phyloP scores from a whole-genome alignment of 2,329 filamentous ascomycete species.

The Pseudofabraea citricarpa region DNA sequence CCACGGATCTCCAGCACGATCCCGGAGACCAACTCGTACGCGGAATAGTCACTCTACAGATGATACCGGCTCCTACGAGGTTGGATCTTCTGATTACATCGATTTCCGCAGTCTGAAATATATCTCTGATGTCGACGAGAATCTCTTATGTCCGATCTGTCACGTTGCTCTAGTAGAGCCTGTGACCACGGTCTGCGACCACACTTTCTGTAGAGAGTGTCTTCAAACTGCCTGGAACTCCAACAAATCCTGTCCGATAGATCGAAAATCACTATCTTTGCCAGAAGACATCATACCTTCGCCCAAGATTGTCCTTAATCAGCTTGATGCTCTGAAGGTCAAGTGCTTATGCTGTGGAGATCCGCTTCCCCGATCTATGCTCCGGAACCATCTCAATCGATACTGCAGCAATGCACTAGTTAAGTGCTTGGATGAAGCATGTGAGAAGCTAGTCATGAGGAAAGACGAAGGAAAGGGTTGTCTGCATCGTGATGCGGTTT shows the following conservation, averaged over 20 bases:
- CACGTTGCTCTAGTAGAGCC: conserved; percentile 56
- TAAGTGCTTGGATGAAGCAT: conserved; percentile 49
- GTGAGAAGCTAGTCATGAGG: conserved; percentile 45
- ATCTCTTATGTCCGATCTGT: conserved; percentile 42
- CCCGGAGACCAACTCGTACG: not conserved
- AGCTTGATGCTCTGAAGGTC: conserved; percentile 55
- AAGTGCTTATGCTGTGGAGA: conserved; percentile 54
- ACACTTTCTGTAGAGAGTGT: conserved; percentile 60
- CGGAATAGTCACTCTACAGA: not conserved
- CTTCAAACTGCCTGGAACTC: conserved; percentile 39
- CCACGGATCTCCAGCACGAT: conserved; percentile 1
- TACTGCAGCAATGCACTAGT: conserved; percentile 53
- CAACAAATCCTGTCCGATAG: conserved; percentile 50
- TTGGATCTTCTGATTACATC: conserved; percentile 6
- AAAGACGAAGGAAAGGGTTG: conserved; percentile 49
- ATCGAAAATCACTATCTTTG: conserved; percentile 40
- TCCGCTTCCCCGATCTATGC: conserved; percentile 45
- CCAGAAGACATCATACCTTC: conserved; percentile 27
- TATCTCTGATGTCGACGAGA: conserved; percentile 29
- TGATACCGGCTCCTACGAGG: not conserved
- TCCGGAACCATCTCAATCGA: conserved; percentile 50
- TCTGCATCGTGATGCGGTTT: conserved; percentile 46
- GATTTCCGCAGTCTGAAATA: conserved; percentile 32
- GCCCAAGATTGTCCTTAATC: conserved; percentile 48
- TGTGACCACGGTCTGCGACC: conserved; percentile 57